Conservation (phyloP, 176 grass and related monocot species). For the Ampelocalamus luodianensis region DNA sequence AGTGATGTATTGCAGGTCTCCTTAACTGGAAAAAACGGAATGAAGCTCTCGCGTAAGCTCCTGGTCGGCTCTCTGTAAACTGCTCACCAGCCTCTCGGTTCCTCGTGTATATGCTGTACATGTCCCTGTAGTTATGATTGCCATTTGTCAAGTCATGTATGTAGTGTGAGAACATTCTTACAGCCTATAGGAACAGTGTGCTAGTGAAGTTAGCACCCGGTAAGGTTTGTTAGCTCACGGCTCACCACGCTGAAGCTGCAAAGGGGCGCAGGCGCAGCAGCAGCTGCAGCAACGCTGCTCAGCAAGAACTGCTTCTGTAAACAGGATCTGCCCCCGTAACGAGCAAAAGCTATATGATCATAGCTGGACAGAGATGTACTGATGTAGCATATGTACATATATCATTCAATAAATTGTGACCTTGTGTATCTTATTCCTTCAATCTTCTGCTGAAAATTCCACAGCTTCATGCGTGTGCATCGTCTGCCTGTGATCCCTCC, state of each 20-base stretch:
- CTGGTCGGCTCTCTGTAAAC: slow-evolving; percentile 49
- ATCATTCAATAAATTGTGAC: neutral
- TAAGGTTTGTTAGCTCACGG: neutral
- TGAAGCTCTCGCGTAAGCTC: slow-evolving; percentile 50
- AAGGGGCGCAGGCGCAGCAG: neutral
- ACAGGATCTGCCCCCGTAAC: neutral
- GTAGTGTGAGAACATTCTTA: slow-evolving; percentile 21
- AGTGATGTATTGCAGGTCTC: slow-evolving; percentile 58
- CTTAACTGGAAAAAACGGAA: slow-evolving; percentile 59
- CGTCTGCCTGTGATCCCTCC: neutral
- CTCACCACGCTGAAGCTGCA: slow-evolving; percentile 3
- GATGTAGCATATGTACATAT: slow-evolving; percentile 27
- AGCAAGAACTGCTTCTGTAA: neutral
- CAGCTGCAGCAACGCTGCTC: neutral
- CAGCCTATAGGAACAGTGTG: slow-evolving; percentile 38
- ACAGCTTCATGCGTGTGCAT: neutral
- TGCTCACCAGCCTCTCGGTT: slow-evolving; percentile 10
- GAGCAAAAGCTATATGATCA: neutral
- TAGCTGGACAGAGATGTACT: slow-evolving; percentile 27
- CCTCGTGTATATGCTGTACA: slow-evolving; percentile 62
- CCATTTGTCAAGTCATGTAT: slow-evolving; percentile 32
- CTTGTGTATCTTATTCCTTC: neutral
- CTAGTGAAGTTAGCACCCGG: slow-evolving; percentile 12
- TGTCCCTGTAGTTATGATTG: slow-evolving; percentile 44
- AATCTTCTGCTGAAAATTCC: neutral